Percentiles rank a stretch among this genome's conserved stretches.
Conservation (phyloP, 257 asterid genomes). For the Fraxinus cuspidata region DNA sequence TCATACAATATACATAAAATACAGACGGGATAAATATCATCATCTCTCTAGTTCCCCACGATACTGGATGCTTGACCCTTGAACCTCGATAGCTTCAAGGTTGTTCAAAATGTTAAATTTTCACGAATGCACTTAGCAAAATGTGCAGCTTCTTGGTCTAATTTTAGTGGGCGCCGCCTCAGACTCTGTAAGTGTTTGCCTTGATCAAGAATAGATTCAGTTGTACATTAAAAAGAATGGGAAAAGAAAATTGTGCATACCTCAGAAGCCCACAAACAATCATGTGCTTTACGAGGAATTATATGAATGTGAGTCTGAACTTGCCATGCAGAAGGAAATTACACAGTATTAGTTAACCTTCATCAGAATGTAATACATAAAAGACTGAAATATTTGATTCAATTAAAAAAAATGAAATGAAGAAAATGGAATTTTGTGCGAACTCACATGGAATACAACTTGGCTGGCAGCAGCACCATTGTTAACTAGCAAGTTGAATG, state of each 20-base stretch:
- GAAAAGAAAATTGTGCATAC: constrained; percentile 32
- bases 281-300: constrained; percentile 83
- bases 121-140: constrained; percentile 69
- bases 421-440: background rate
- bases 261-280: constrained; percentile 96
- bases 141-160: constrained; percentile 65
- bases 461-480: constrained; percentile 95
- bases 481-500: constrained; percentile 94
- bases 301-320: constrained; percentile 96
- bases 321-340: constrained; percentile 32
- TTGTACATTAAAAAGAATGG: background rate
- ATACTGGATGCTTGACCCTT: constrained; percentile 56
- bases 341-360: constrained; percentile 25
- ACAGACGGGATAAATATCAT: constrained; percentile 12
- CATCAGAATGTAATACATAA: background rate
- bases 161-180: constrained; percentile 56
- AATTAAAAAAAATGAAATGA: background rate
- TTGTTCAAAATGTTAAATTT: constrained; percentile 39
- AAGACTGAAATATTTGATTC: background rate
- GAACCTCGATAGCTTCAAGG: constrained; percentile 55
- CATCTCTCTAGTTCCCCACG: constrained; percentile 38
- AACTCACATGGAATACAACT: constrained; percentile 84
- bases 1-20: constrained; percentile 24
- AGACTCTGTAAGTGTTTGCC: constrained; percentile 42
- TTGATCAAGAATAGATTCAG: constrained; percentile 10